phyloP scores from a whole-genome alignment of 768 basidiomycete species.

The Neoboletus subvelutipes region DNA sequence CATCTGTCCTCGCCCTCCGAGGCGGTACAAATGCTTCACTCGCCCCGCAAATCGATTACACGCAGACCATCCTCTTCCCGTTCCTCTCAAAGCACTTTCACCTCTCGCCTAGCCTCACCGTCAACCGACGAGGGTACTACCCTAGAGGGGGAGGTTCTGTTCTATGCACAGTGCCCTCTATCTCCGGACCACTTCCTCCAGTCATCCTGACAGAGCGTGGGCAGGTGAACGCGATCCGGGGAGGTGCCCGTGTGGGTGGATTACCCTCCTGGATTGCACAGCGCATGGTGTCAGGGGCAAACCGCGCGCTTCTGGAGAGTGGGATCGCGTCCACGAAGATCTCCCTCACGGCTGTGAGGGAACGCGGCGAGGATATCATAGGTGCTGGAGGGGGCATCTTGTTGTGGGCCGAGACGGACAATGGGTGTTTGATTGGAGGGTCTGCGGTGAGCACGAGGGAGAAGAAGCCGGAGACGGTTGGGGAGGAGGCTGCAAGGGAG shows the following conservation, averaged over 20 bases:
- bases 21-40: constrained; percentile 73
- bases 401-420: constrained; percentile 71
- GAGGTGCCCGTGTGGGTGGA: constrained; percentile 65
- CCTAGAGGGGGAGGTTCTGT: constrained; percentile 74
- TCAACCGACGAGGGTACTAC: constrained; percentile 64
- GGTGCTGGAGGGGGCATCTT: constrained; percentile 73
- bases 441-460: constrained; percentile 62
- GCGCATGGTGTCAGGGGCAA: constrained; percentile 58
- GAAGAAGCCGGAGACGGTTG: constrained; percentile 46
- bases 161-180: constrained; percentile 35
- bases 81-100: constrained; percentile 62
- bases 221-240: constrained; percentile 47
- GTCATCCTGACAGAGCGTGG: constrained; percentile 60
- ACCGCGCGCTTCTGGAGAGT: constrained; percentile 37
- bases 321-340: constrained; percentile 29
- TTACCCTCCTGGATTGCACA: constrained; percentile 56
- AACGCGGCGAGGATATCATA: constrained; percentile 43
- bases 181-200: constrained; percentile 41
- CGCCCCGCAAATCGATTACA: constrained; percentile 79
- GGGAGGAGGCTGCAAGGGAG: constrained; percentile 59
- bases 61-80: constrained; percentile 61
- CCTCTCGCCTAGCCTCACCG: constrained; percentile 40
- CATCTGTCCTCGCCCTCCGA: constrained; percentile 52
- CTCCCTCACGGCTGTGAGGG: constrained; percentile 44
- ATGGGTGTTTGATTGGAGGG: constrained; percentile 66